phyloP scores from a whole-genome alignment of 2,329 filamentous ascomycete species.

The Emergomyces pasteurianus region DNA sequence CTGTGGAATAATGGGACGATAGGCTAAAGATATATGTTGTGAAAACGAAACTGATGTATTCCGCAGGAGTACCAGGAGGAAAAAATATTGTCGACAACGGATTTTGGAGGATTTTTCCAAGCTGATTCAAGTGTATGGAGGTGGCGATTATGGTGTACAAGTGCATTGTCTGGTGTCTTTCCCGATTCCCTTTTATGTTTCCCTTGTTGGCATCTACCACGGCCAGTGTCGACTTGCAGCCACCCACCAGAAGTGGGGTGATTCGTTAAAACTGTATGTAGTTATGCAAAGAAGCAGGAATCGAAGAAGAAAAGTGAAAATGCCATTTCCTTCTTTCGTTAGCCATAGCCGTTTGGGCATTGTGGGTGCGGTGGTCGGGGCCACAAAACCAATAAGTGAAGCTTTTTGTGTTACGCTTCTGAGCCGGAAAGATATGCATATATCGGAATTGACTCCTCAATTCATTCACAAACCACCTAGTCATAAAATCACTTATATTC shows the following conservation, averaged over 20 bases:
- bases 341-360: neutral
- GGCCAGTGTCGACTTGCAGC: neutral
- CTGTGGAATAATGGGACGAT: slow-evolving; percentile 20
- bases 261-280: neutral
- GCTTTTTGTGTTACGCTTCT: no score
- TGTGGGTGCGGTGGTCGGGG: neutral
- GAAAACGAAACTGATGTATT: slow-evolving; percentile 13
- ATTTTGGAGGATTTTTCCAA: neutral
- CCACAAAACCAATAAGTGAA: neutral
- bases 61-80: neutral
- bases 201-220: neutral
- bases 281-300: no score
- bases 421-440: neutral
- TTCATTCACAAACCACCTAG: neutral
- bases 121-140: neutral
- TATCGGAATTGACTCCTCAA: neutral
- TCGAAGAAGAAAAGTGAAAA: neutral
- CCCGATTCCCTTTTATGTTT: neutral
- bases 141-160: neutral
- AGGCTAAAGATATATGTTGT: slow-evolving; percentile 19
- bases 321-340: neutral
- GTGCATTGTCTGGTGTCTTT: neutral
- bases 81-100: neutral
- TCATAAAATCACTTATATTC: slow-evolving; percentile 19
- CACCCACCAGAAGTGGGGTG: no score